These are phyloP conservation scores for Lathyrus tuberosus DNA, from an alignment of 306 rosid genomes.

Conservation along the genomic window DNA sequence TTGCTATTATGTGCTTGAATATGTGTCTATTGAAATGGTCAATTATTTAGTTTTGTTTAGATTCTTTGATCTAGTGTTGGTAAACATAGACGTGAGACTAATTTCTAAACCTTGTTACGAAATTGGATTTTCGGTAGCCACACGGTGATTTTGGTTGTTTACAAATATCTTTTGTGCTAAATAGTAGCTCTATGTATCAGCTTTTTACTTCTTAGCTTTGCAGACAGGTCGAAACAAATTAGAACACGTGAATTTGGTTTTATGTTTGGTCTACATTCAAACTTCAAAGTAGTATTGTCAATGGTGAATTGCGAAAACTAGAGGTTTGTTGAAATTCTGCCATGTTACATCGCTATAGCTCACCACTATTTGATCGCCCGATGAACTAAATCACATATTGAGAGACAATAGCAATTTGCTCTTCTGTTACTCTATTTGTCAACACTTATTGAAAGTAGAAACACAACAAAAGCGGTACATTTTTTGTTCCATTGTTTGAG, in stretches of 20 bases:
- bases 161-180: too few species aligned
- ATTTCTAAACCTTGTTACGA: not conserved
- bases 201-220: not conserved
- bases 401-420: not conserved
- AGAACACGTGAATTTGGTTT: not conserved
- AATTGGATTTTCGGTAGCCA: not conserved
- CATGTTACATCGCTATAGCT: not conserved
- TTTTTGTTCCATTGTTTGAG: not conserved
- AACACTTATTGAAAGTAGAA: not conserved
- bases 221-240: not conserved
- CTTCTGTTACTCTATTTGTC: not conserved
- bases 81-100: not conserved
- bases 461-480: not conserved
- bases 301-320: not conserved
- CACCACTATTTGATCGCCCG: not conserved
- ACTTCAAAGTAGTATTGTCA: not conserved
- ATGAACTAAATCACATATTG: not conserved
- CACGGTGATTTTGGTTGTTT: not conserved
- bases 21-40: conserved; percentile 13
- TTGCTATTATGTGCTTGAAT: not conserved
- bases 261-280: not conserved
- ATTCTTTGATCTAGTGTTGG: not conserved
- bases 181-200: not conserved
- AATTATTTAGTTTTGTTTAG: conserved; percentile 2
- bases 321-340: not conserved